phyloP scores from a whole-genome alignment of 306 rosid genomes.

The Abrus pulchellus region DNA sequence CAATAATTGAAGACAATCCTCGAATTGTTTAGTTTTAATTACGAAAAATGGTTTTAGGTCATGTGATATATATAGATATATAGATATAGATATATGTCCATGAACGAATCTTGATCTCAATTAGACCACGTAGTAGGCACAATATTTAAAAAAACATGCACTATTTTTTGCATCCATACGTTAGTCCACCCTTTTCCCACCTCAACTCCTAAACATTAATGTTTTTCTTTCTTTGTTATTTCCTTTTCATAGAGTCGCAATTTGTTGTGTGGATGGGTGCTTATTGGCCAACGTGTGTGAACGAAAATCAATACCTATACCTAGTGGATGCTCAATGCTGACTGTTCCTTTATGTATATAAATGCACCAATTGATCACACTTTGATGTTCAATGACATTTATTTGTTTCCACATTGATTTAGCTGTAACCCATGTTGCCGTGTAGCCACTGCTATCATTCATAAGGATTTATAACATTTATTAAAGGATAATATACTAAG shows the following conservation, averaged over 20 bases:
- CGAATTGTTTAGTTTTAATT: no score
- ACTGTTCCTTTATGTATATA: not conserved
- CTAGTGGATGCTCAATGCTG: not conserved
- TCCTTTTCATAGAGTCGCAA: not conserved
- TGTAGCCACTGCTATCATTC: no score
- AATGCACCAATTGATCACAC: no score
- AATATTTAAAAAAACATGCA: not conserved
- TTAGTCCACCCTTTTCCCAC: not conserved
- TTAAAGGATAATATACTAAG: no score
- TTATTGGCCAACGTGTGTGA: slow-evolving; percentile 8
- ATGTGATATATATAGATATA: no score
- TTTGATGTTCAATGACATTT: no score
- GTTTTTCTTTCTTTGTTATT: not conserved
- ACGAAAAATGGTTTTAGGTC: not conserved
- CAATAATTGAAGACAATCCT: not conserved
- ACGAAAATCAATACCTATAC: slow-evolving; percentile 28
- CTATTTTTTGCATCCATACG: not conserved
- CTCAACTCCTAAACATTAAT: slow-evolving; percentile 5
- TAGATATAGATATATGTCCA: not conserved
- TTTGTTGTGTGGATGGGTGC: no score
- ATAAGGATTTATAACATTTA: no score
- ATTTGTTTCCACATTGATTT: no score
- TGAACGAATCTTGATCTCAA: not conserved
- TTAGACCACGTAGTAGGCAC: not conserved
- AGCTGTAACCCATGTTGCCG: no score